Conservation (phyloP, 2,329 filamentous ascomycete genomes). For the Botryotinia convoluta region DNA sequence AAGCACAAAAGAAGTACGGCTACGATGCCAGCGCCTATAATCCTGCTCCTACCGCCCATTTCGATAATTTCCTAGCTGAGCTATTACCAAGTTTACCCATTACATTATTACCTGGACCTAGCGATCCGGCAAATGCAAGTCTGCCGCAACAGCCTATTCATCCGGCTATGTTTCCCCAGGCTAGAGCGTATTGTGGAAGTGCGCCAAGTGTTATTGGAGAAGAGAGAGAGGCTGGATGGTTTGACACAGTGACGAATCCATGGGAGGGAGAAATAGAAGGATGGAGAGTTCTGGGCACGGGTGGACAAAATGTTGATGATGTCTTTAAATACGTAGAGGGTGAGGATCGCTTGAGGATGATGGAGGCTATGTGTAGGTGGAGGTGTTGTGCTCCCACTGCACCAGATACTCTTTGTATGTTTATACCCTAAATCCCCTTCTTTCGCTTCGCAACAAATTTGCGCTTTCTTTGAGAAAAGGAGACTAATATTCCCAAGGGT, state of each 20-base stretch:
- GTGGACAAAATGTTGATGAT: constrained; percentile 91
- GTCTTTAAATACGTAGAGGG: constrained; percentile 86
- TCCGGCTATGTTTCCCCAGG: constrained; percentile 79
- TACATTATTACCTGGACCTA: constrained; percentile 79
- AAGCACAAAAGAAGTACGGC: constrained; percentile 76
- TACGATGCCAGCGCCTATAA: constrained; percentile 92
- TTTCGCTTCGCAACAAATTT: neutral
- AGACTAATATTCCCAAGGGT: constrained; percentile 55
- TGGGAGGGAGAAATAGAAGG: constrained; percentile 90
- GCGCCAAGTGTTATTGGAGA: constrained; percentile 36
- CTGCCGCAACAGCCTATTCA: constrained; percentile 94
- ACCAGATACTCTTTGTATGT: constrained; percentile 89
- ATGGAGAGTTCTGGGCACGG: constrained; percentile 80
- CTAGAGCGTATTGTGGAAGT: constrained; percentile 57
- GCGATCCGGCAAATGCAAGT: constrained; percentile 84
- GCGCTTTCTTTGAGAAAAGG: neutral
- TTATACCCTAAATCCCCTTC: neutral
- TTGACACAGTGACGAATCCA: constrained; percentile 89
- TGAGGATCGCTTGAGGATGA: constrained; percentile 76
- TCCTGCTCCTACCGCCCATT: constrained; percentile 73
- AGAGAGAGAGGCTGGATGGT: constrained; percentile 62
- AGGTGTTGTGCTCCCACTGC: constrained; percentile 88
- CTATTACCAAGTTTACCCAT: constrained; percentile 84
- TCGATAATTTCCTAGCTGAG: constrained; percentile 79
- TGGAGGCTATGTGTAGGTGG: constrained; percentile 95